A percentile compares a stretch with the other conserved stretches of the same genome.
These are phyloP conservation scores for Neospora caninum DNA, from an alignment of 169 alveolate species.

Conservation along the genomic window DNA sequence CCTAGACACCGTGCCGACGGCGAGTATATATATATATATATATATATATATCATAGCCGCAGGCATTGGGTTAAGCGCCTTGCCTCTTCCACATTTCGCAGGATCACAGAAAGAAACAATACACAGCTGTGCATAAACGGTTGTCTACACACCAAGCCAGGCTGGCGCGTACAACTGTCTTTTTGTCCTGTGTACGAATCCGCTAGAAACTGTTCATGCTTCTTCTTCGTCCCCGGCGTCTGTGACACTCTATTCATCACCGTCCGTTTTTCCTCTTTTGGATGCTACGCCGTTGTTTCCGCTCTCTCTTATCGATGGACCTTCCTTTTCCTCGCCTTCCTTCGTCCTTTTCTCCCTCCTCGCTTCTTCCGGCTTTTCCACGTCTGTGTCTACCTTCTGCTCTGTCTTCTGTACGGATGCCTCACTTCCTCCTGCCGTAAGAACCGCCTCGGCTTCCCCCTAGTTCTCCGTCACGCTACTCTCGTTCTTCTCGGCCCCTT, in stretches of 20 bases:
- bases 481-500: not conserved
- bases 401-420: not conserved
- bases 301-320: not conserved
- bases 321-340: not conserved
- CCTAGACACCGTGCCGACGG: too few species aligned
- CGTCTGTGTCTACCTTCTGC: not conserved
- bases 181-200: not conserved
- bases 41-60: not conserved
- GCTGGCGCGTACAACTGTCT: too few species aligned
- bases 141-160: too few species aligned
- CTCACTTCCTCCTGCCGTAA: not conserved
- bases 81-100: too few species aligned
- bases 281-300: not conserved
- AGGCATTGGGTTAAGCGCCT: not conserved
- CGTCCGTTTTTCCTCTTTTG: not conserved
- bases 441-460: not conserved
- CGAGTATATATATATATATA: not conserved
- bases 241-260: not conserved
- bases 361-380: not conserved
- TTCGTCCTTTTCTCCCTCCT: not conserved
- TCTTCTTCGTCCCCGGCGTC: slow-evolving; percentile 1
- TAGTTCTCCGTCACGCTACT: not conserved
- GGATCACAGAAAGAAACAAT: too few species aligned
- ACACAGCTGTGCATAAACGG: too few species aligned
- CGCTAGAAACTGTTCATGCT: not conserved